Evolutionary conservation across 176 grass and related monocot species (phyloP).

Genomic region (Zoysia japonica): DNA sequence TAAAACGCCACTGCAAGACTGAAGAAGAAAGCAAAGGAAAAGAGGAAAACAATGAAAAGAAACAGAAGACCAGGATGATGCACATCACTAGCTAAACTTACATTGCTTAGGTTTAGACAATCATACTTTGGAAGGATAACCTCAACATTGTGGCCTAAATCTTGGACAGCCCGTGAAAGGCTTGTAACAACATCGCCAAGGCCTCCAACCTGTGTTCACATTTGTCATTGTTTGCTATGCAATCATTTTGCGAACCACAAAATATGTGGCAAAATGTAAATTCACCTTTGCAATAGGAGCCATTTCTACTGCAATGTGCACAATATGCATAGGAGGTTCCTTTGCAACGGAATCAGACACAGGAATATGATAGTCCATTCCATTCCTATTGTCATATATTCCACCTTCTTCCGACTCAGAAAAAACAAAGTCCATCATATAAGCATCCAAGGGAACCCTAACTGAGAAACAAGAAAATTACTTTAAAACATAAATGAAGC

Average conservation of each 20-base stretch:
- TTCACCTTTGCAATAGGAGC: slow-evolving; percentile 96
- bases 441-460: slow-evolving; percentile 85
- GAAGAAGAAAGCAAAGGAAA: slow-evolving; percentile 9
- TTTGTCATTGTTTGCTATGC: slow-evolving; percentile 1
- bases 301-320: slow-evolving; percentile 94
- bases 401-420: slow-evolving; percentile 89
- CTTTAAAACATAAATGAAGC: neutral
- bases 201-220: slow-evolving; percentile 72
- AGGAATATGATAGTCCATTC: slow-evolving; percentile 90
- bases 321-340: slow-evolving; percentile 95
- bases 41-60: neutral
- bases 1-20: neutral
- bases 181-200: slow-evolving; percentile 97
- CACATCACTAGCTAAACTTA: slow-evolving; percentile 52
- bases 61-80: slow-evolving; percentile 20
- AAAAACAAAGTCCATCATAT: slow-evolving; percentile 99
- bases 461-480: slow-evolving; percentile 51
- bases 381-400: slow-evolving; percentile 83
- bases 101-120: slow-evolving; percentile 83
- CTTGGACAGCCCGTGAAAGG: slow-evolving; percentile 95
- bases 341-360: slow-evolving; percentile 64
- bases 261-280: neutral
- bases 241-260: slow-evolving; percentile 4
- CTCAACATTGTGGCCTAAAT: slow-evolving; percentile 94
- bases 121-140: slow-evolving; percentile 96